Evolutionary conservation across 768 basidiomycete species (phyloP).

Genomic region (Lactifluus subvellereus): DNA sequence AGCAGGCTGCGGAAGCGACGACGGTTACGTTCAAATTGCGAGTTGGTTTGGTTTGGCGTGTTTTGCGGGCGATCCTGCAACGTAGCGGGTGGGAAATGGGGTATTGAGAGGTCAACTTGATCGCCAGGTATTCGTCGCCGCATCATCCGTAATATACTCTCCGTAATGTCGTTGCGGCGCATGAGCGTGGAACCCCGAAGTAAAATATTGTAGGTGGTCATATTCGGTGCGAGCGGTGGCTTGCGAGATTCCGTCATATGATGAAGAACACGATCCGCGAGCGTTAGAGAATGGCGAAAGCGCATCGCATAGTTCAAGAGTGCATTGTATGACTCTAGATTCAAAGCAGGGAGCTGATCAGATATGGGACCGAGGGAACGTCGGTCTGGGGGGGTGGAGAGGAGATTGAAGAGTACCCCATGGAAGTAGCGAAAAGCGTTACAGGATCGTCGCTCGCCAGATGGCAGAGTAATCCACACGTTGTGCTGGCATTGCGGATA

Average conservation of each 20-base stretch:
- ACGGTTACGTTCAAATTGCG: background rate
- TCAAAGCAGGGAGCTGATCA: constrained; percentile 32
- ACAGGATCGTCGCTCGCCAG: constrained; percentile 4
- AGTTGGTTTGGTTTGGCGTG: background rate
- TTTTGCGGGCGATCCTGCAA: background rate
- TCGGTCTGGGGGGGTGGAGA: constrained; percentile 6
- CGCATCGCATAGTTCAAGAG: constrained; percentile 63
- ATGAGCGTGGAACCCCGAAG: constrained; percentile 50
- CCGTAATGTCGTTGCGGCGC: constrained; percentile 39
- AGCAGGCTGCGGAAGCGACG: background rate
- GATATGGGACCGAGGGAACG: background rate
- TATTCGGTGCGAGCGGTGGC: constrained; percentile 41
- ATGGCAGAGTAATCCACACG: constrained; percentile 27
- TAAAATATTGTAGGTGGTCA: constrained; percentile 52
- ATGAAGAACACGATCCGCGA: constrained; percentile 45
- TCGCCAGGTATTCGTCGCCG: constrained; percentile 23
- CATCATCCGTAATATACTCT: constrained; percentile 36
- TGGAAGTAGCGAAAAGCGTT: constrained; percentile 33
- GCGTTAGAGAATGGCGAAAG: constrained; percentile 45
- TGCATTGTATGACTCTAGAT: constrained; percentile 47
- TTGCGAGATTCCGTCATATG: constrained; percentile 47
- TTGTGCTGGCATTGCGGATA: constrained; percentile 26
- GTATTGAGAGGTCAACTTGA: constrained; percentile 10
- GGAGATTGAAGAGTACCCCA: constrained; percentile 28
- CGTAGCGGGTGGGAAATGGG: background rate